Evolutionary conservation across 208 protist species (phyloP).

Genomic region (Novymonas esmeraldas): DNA sequence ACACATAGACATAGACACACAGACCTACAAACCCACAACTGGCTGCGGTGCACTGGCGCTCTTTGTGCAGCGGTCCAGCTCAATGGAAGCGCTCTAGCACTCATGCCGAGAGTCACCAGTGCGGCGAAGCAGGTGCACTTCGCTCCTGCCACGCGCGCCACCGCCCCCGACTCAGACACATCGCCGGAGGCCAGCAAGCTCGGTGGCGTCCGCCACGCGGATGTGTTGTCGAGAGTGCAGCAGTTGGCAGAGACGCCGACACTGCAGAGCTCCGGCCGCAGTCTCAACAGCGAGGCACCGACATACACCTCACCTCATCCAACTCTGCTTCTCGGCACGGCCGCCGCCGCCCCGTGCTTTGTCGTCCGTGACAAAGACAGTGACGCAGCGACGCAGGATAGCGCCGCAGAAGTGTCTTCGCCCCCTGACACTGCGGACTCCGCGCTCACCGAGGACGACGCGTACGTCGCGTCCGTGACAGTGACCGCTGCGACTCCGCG

Average conservation of each 20-base stretch:
- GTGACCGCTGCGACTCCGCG: neutral
- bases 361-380: too few species aligned
- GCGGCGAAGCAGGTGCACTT: slow-evolving; percentile 18
- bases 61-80: too few species aligned
- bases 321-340: neutral
- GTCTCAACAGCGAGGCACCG: neutral
- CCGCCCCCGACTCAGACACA: neutral
- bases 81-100: neutral
- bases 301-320: neutral
- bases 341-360: neutral
- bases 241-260: neutral
- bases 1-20: too few species aligned
- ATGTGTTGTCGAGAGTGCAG: neutral
- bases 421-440: neutral
- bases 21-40: too few species aligned
- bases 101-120: neutral
- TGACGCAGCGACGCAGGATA: too few species aligned
- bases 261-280: neutral
- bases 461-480: neutral
- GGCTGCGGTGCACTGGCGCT: too few species aligned
- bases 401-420: too few species aligned
- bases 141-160: slow-evolving; percentile 9
- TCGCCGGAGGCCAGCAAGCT: neutral
- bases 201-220: neutral
- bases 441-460: neutral